phyloP scores from a whole-genome alignment of 768 basidiomycete species.

The Suillus clintonianus region DNA sequence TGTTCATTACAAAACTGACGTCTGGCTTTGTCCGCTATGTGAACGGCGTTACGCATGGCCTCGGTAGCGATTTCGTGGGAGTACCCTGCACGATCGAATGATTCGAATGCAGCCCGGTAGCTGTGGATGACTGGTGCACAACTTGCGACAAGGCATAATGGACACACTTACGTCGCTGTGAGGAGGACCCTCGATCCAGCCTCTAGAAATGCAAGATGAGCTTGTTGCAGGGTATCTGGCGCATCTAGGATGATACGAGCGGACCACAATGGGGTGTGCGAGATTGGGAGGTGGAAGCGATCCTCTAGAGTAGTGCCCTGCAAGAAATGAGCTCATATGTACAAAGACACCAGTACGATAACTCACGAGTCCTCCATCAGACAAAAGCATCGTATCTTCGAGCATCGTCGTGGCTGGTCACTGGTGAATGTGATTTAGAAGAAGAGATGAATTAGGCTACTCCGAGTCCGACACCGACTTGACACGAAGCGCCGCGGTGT shows the following conservation, averaged over 20 bases:
- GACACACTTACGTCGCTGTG: slow-evolving; percentile 59
- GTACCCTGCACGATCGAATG: slow-evolving; percentile 56
- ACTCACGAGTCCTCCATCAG: slow-evolving; percentile 52
- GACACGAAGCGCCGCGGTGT: not conserved
- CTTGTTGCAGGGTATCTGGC: slow-evolving; percentile 53
- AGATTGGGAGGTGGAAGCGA: slow-evolving; percentile 46
- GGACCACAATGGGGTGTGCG: slow-evolving; percentile 70
- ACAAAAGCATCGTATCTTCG: not conserved
- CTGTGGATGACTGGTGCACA: slow-evolving; percentile 32
- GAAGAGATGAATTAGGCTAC: not conserved
- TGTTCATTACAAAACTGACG: slow-evolving; percentile 32
- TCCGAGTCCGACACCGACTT: not conserved
- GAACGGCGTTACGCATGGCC: slow-evolving; percentile 56
- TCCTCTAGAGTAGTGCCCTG: slow-evolving; percentile 69
- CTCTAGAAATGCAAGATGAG: slow-evolving; percentile 62
- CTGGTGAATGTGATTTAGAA: too few species aligned
- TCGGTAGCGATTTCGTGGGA: slow-evolving; percentile 40
- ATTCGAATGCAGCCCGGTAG: slow-evolving; percentile 64
- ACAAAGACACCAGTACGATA: slow-evolving; percentile 4
- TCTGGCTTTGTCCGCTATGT: slow-evolving; percentile 51
- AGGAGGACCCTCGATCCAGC: slow-evolving; percentile 69
- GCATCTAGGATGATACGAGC: slow-evolving; percentile 57
- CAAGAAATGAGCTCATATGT: not conserved
- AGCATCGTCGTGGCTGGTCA: not conserved
- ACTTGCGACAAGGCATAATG: not conserved